These are phyloP conservation scores for Sorghum bicolor DNA, from an alignment of 176 grass and related monocot genomes.

Conservation along the genomic window DNA sequence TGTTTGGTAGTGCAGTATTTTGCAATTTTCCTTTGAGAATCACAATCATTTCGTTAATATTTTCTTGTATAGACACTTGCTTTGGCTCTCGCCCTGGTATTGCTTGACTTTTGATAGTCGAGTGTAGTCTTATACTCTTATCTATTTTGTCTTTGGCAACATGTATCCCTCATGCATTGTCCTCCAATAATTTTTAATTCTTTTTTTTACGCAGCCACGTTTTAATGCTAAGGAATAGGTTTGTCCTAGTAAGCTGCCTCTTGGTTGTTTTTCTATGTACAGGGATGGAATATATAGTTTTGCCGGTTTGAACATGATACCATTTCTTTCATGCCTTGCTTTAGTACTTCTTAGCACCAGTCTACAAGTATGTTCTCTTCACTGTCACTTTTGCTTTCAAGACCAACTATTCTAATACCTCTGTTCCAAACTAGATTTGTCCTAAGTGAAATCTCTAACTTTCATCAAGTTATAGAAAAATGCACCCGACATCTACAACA, in stretches of 20 bases:
- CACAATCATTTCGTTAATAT: background rate
- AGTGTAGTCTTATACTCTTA: background rate
- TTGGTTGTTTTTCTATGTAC: slow-evolving; percentile 14
- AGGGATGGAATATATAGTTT: slow-evolving; percentile 12
- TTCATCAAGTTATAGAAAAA: background rate
- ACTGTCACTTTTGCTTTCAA: slow-evolving; percentile 12
- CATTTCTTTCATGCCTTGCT: slow-evolving; percentile 3
- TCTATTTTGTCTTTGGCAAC: background rate
- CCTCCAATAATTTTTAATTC: background rate
- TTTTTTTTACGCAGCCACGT: background rate
- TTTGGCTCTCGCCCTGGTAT: background rate
- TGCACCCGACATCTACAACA: background rate
- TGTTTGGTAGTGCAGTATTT: background rate
- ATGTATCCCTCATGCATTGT: background rate
- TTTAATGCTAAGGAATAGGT: slow-evolving; percentile 8
- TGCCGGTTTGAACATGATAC: background rate
- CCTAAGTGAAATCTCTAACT: background rate
- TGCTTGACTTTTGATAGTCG: slow-evolving; percentile 4
- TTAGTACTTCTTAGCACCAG: background rate
- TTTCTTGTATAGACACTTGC: background rate
- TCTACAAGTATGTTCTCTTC: background rate
- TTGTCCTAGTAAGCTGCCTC: background rate
- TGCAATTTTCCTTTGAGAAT: background rate
- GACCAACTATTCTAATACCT: background rate
- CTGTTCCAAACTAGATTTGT: background rate